These are phyloP conservation scores for Ramalina peruviana DNA, from an alignment of 495 filamentous ascomycete genomes.

Conservation along the genomic window DNA sequence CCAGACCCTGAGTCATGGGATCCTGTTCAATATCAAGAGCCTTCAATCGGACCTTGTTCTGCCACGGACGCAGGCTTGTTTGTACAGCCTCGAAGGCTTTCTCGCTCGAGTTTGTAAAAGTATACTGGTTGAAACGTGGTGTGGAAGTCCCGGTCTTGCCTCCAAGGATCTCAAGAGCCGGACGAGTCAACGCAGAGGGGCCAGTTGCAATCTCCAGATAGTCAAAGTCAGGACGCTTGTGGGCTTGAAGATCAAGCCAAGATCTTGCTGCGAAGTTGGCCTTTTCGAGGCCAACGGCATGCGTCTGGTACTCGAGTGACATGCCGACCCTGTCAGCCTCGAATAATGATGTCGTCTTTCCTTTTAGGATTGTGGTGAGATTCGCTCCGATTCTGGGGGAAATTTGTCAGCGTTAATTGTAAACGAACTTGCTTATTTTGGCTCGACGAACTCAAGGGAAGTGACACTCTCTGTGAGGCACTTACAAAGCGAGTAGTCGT, in stretches of 20 bases:
- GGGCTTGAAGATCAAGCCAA: not conserved
- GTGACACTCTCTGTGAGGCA: too few relatives aligned
- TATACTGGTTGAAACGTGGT: constrained; percentile 13
- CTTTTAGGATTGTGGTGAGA: not conserved
- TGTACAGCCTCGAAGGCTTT: constrained; percentile 22
- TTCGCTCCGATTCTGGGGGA: not conserved
- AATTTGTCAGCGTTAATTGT: too few relatives aligned
- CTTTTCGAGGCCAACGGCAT: not conserved
- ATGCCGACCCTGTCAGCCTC: not conserved
- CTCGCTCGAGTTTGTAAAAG: constrained; percentile 13
- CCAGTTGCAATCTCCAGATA: not conserved
- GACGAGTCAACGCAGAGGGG: not conserved
- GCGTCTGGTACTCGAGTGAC: not conserved
- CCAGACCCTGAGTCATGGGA: constrained; percentile 33
- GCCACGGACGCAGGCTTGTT: constrained; percentile 33
- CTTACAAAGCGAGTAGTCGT: not conserved
- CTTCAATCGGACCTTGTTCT: constrained; percentile 28
- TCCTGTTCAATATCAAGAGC: constrained; percentile 34
- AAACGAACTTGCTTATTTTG: too few relatives aligned
- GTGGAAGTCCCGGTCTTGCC: not conserved
- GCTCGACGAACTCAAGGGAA: too few relatives aligned
- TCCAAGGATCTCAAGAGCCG: not conserved
- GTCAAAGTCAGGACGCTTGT: not conserved
- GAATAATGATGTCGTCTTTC: not conserved
- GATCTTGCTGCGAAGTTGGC: not conserved